A percentile compares a stretch with the other conserved stretches of the same genome.
These are phyloP conservation scores for Conoideocrella luteorostrata DNA, from an alignment of 2,329 filamentous ascomycete species.

Conservation along the genomic window DNA sequence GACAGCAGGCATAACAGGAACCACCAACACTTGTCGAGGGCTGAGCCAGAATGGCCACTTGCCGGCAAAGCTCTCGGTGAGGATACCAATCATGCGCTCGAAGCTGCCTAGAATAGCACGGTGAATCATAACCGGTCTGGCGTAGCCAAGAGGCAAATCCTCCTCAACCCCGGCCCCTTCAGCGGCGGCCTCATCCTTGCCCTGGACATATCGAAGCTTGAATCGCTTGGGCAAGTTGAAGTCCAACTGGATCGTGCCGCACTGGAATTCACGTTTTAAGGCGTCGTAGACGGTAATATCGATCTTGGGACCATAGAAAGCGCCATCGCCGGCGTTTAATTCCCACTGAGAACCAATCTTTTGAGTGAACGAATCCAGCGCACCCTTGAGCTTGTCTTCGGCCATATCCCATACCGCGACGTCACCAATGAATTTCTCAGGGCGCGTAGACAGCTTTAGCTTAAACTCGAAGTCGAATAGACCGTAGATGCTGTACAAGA, in stretches of 20 bases:
- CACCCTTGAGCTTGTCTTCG: slow-evolving; percentile 71
- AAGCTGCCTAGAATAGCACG: slow-evolving; percentile 72
- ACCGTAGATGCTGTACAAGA: slow-evolving; percentile 67
- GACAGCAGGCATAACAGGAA: slow-evolving; percentile 66
- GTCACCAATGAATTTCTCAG: slow-evolving; percentile 83
- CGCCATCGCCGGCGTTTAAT: slow-evolving; percentile 89
- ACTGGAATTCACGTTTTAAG: slow-evolving; percentile 57
- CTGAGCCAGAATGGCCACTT: slow-evolving; percentile 89
- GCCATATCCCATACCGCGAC: slow-evolving; percentile 84
- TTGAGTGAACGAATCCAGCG: slow-evolving; percentile 69
- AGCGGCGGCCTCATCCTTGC: slow-evolving; percentile 36
- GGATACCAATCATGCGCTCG: slow-evolving; percentile 62
- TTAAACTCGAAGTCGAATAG: slow-evolving; percentile 68
- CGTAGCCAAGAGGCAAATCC: slow-evolving; percentile 60
- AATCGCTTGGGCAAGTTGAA: slow-evolving; percentile 61
- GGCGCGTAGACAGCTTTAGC: slow-evolving; percentile 85
- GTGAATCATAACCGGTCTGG: slow-evolving; percentile 80
- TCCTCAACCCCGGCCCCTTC: slow-evolving; percentile 37
- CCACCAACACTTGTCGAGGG: slow-evolving; percentile 64
- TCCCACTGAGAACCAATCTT: slow-evolving; percentile 66
- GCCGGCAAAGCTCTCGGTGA: slow-evolving; percentile 78
- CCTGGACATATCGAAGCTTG: slow-evolving; percentile 44
- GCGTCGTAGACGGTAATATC: slow-evolving; percentile 93
- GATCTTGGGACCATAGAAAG: slow-evolving; percentile 98
- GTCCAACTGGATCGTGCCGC: slow-evolving; percentile 84